Base-by-base conservation (phyloP, 1,284 basidiomycete species). In the Sporisorium reilianum region DNA sequence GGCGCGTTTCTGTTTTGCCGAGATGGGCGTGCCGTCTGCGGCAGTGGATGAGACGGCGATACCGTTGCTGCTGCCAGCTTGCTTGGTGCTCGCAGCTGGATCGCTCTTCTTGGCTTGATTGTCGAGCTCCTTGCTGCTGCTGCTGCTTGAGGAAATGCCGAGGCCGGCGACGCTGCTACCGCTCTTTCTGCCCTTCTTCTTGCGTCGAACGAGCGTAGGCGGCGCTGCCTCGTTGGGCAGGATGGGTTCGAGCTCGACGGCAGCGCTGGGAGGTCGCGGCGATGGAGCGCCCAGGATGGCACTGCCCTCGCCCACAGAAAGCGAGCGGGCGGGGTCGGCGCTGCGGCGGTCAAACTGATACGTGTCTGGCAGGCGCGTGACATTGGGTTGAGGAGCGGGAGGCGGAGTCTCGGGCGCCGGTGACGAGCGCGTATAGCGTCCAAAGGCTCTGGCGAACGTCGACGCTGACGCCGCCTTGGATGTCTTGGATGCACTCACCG, bases 211-310 rank as follows among this genome's bases (percentile, higher is more conserved):
- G 28, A 89, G 85, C 0, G 89, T 89, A 0, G 96, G 96, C 1
- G 96, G 95, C 75, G 94, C 92, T 8, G 91, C 88, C 30, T 89
- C 91, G 11, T 89, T 90, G 0, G 93, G 93, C 25, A 96, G 92
- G 77, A 98, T 97, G 1, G 92, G 92, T 64, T 94, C 92, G 10
- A 99, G 87, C 45, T 96, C 93, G 5, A 97, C 94, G 0, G 92
- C 92, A 1, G 86, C 85, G 10, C 85, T 85, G 16, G 85, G 85
- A 41, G 80, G 71, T 7, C 75, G 53, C 44, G 80, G 80, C 80
- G 83, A 49, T 22, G 74, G 81, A 64, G 67, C 74, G 57, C 55
- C 80, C 55, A 49, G 44, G 6, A 83, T 55, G 18, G 80, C 63
- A 6, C 80, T 77, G 20, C 46, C 32, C 18, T 67, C 57, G 1